Base-by-base conservation (phyloP, 352 stramenopile species). In the Lagenidium sp. region DNA sequence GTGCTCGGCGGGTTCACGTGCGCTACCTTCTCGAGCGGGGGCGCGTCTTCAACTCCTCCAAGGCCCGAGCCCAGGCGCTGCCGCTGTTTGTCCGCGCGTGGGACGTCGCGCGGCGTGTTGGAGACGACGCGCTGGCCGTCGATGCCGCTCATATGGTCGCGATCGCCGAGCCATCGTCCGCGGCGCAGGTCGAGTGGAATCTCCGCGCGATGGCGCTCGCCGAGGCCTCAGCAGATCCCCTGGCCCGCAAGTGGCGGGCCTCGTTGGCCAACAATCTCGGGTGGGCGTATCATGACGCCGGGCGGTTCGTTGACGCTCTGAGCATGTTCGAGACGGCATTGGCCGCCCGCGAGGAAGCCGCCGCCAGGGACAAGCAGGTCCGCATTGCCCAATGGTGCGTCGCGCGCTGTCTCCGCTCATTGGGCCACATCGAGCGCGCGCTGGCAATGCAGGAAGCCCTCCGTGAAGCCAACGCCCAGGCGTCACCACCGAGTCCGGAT, bases 111-210 rank as follows among this genome's bases (percentile, higher is more conserved):
- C 18, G 42, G 23, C n/a, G 23, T 7, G 41, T 36, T 10, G 6
- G 26, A 11, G 45, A 53, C 34, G 49, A 63, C 36, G 43, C 49
- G 13, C 37, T 57, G 2, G 54, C 40, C 5, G 32, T 58, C 24
- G 49, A 63, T 26, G 49, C 54, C 1, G 53, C 53, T 5, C 49
- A 63, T 40, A 63, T 63, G 48, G 45, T 58, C 34, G 49, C 48
- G n/a, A 52, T 63, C 28, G 44, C 53, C 3, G 37, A 55, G 26
- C 36, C 41, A 5, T 28, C 34, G 2, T 35, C 41, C 0, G 40
- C 20, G 6, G 31, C 50, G 34, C 43, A 50, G 15, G 31, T 47
- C 6, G 21, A 44, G 19, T 63, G 54, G 49, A 63, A 42, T 13
- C 12, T 47, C 16, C 15, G 36, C 13, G 53, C 44, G 1, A 29